phyloP scores from a whole-genome alignment of 352 stramenopile genomes.

The Pythium angustatum region DNA sequence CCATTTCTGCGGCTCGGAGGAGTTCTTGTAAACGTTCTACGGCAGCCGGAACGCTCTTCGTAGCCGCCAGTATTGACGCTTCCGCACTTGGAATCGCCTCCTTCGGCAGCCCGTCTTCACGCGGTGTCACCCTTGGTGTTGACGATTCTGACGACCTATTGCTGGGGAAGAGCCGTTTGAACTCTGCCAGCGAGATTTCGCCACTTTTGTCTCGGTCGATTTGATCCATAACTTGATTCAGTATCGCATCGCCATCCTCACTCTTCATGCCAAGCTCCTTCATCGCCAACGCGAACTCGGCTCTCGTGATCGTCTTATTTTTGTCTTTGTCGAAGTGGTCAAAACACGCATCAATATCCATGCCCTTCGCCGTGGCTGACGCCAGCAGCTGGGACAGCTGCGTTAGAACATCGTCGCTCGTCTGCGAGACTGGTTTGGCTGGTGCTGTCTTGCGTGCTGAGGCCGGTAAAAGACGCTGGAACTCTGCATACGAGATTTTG shows the following conservation, averaged over 20 bases:
- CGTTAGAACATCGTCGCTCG: conserved; percentile 29
- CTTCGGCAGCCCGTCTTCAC: too few species aligned
- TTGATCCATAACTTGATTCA: conserved; percentile 44
- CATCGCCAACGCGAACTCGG: conserved; percentile 65
- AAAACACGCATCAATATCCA: conserved; percentile 67
- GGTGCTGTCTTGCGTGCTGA: background rate
- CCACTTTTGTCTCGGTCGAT: conserved; percentile 72
- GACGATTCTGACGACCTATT: background rate
- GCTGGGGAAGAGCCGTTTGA: conserved; percentile 54
- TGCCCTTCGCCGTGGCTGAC: conserved; percentile 43
- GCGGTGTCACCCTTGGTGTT: background rate
- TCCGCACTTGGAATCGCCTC: too few species aligned
- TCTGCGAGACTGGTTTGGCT: background rate
- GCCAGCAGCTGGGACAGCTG: conserved; percentile 49
- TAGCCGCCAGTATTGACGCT: too few species aligned
- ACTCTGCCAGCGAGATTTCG: conserved; percentile 60
- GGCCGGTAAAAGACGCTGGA: conserved; percentile 42
- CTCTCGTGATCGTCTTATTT: conserved; percentile 55
- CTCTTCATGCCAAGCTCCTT: conserved; percentile 48
- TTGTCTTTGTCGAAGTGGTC: conserved; percentile 85
- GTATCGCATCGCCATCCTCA: conserved; percentile 17
- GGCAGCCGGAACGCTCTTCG: conserved; percentile 8
- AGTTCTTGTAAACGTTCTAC: conserved; percentile 27
- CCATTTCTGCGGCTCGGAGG: conserved; percentile 20
- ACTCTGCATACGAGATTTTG: conserved; percentile 62